Evolutionary conservation across 331 rosid genomes (phyloP).

Genomic region (Malus hybrid): DNA sequence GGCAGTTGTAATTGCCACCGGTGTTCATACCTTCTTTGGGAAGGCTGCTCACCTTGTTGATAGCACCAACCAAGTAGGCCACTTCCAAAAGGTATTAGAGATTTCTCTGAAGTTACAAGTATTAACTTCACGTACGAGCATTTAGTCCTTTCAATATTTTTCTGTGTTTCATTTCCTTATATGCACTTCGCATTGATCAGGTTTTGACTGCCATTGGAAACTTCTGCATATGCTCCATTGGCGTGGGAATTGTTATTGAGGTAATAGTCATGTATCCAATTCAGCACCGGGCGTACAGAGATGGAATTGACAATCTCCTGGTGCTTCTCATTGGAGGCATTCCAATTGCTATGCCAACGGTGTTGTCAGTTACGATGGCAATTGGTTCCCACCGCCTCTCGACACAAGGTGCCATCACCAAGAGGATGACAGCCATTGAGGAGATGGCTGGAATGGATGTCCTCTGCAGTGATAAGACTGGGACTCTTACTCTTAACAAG

Average conservation of each 20-base stretch:
- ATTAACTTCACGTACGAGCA: not conserved
- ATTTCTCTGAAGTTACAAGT: not conserved
- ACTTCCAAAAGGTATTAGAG: constrained; percentile 69
- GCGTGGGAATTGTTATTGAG: constrained; percentile 64
- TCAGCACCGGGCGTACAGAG: constrained; percentile 64
- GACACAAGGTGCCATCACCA: constrained; percentile 89
- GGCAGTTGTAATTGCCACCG: constrained; percentile 89
- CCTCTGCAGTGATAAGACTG: constrained; percentile 87
- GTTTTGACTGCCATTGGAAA: constrained; percentile 90
- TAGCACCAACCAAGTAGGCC: constrained; percentile 71
- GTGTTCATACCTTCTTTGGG: constrained; percentile 93
- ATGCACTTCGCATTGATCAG: constrained; percentile 26
- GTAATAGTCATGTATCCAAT: constrained; percentile 80
- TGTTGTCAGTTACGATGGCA: constrained; percentile 92
- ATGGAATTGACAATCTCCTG: constrained; percentile 81
- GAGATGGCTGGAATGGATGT: constrained; percentile 99
- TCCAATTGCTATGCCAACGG: constrained; percentile 99
- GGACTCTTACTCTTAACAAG: constrained; percentile 81
- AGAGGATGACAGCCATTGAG: constrained; percentile 98
- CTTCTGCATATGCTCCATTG: constrained; percentile 91
- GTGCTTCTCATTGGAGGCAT: constrained; percentile 96
- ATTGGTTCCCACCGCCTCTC: constrained; percentile 88
- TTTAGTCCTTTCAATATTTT: not conserved
- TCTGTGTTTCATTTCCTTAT: not conserved
- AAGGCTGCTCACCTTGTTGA: constrained; percentile 97